Evolutionary conservation across 139 green algal genomes (phyloP), one percentile per base, ranked within the genome.

Genomic region (Chlorella sp.): DNA sequence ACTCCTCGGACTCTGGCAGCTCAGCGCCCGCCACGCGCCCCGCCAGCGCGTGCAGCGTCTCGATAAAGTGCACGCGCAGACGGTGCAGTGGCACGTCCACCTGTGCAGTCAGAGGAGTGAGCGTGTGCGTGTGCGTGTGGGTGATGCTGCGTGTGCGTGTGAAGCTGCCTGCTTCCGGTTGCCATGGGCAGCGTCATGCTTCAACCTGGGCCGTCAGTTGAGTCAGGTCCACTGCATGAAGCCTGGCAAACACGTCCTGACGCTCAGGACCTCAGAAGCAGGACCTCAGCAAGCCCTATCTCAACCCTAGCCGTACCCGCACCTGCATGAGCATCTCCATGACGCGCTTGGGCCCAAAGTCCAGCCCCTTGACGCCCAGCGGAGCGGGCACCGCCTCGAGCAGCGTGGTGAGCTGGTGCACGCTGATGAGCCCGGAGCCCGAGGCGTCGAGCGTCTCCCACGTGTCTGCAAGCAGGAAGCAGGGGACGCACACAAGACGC

Each of bases 1-100:
- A 74, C 59, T 79, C 74, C 35, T 79, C 67, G 26, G 74, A 30
- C 5, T 35, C 42, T 14, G 74, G 79, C 59, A 84, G 66, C 20
- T 86, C 33, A 3, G 80, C 81, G 27, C 80, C 83, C 20, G 82
- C 85, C 22, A 90, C 74, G 23, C 80, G 65, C 26, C 86, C 84
- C 17, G 85, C 77, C 27, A 94, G 84, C 3, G 86, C 79, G 69
- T 94, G 86, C 63, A 94, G 76, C 31, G 77, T 85, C 74, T 93
- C 89, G 22, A 89, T 27, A 49, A 78, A 82, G 72, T 82, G 77
- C 51, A 82, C 35, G 17, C 42, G 32, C 24, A 60, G 36, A 5
- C 14, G 4, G 34, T 10, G 64, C 17, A 70, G 20, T 5, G 33
- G 64, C 33, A 70, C 32, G 14, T 31, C 10, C 4, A 70, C 64